Evolutionary conservation across 139 green algal species (phyloP).

Genomic region (Chlorella sorokiniana): DNA sequence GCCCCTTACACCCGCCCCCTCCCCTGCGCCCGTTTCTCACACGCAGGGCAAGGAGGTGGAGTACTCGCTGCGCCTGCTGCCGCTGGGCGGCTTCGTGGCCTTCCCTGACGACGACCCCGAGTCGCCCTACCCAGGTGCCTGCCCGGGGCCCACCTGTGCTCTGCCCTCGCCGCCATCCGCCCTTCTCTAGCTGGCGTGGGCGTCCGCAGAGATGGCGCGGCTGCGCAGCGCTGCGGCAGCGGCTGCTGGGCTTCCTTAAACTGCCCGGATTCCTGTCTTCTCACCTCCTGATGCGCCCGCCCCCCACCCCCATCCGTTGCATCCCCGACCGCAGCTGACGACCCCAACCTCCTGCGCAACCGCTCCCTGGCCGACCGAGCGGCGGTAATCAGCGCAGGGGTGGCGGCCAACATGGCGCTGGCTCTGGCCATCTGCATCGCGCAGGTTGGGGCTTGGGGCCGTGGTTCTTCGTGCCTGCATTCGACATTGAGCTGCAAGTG

Average conservation of each 20-base stretch:
- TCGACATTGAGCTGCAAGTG: too few relatives aligned
- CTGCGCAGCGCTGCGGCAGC: too few relatives aligned
- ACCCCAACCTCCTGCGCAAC: slow-evolving; percentile 97
- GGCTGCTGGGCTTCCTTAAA: too few relatives aligned
- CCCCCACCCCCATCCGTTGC: background rate
- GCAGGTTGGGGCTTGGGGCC: slow-evolving; percentile 61
- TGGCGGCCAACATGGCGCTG: slow-evolving; percentile 94
- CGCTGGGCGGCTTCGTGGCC: slow-evolving; percentile 95
- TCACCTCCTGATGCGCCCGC: background rate
- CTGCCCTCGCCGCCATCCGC: too few relatives aligned
- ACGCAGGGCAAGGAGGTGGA: slow-evolving; percentile 81
- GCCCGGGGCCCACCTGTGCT: background rate
- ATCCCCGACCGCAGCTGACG: slow-evolving; percentile 58
- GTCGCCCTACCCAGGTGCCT: slow-evolving; percentile 14
- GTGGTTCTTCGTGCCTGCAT: background rate
- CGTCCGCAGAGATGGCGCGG: too few relatives aligned
- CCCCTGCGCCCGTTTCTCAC: too few relatives aligned
- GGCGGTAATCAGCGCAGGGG: slow-evolving; percentile 90
- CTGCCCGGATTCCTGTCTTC: background rate
- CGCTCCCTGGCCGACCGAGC: slow-evolving; percentile 75
- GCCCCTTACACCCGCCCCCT: background rate
- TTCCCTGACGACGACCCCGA: slow-evolving; percentile 97
- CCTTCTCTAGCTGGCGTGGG: too few relatives aligned
- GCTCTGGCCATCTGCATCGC: slow-evolving; percentile 83
- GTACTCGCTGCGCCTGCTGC: slow-evolving; percentile 91